A percentile compares a stretch with the other conserved stretches of the same genome.
phyloP scores from a whole-genome alignment of 2,329 filamentous ascomycete genomes.

The Aureobasidium sp. region DNA sequence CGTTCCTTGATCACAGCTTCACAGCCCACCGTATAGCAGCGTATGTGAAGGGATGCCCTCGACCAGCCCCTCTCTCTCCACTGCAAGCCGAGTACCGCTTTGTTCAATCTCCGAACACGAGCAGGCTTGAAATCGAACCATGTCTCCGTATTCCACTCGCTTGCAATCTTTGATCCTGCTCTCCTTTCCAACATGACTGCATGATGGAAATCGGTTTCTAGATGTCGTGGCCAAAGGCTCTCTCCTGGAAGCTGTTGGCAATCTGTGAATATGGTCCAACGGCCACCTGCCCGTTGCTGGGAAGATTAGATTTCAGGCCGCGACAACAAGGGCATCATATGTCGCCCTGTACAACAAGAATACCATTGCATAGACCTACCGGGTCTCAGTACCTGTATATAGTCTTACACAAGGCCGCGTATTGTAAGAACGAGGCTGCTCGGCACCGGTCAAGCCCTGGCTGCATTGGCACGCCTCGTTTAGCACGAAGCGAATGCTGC shows the following conservation, averaged over 20 bases:
- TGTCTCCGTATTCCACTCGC: not conserved
- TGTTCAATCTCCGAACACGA: constrained; percentile 9
- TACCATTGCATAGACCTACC: not conserved
- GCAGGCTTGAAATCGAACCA: not conserved
- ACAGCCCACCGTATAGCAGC: not conserved
- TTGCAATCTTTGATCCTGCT: not conserved
- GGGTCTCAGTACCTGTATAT: not conserved
- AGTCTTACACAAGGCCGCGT: constrained; percentile 1
- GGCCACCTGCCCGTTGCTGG: constrained; percentile 7
- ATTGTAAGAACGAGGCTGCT: not conserved
- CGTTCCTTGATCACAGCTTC: not conserved
- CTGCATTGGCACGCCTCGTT: not conserved
- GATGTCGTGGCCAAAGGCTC: not conserved
- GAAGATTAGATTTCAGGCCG: not conserved
- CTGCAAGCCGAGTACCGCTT: not conserved
- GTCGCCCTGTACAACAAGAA: constrained; percentile 5
- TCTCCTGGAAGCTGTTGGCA: constrained; percentile 12
- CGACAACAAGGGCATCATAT: not conserved
- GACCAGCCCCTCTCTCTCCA: not conserved
- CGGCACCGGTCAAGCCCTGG: not conserved
- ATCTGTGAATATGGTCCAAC: not conserved
- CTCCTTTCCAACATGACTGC: constrained; percentile 4
- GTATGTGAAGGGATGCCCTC: not conserved
- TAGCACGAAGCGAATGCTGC: not conserved
- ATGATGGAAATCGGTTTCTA: not conserved